Conservation (phyloP, 2,329 filamentous ascomycete genomes). For the Neodidymelliopsis sp. region DNA sequence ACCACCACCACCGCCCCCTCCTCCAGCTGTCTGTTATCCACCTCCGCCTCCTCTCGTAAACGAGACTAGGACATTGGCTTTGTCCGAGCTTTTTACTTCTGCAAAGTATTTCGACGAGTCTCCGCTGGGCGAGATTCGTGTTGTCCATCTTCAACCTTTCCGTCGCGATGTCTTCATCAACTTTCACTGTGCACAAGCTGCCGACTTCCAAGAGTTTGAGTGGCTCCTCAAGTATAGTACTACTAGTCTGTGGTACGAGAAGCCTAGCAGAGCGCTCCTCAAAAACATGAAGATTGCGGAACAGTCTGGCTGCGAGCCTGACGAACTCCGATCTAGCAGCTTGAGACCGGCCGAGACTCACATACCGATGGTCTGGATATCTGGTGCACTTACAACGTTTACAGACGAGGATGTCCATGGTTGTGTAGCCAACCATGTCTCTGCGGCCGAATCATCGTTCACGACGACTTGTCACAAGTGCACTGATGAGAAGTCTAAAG, state of each 20-base stretch:
- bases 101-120: conserved; percentile 29
- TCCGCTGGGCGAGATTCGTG: conserved; percentile 19
- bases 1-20: conserved; percentile 20
- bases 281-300: conserved; percentile 17
- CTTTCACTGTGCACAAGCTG: conserved; percentile 27
- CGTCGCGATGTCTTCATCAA: conserved; percentile 36
- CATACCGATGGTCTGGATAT: conserved; percentile 35
- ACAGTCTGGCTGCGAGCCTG: conserved; percentile 11
- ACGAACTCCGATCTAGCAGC: conserved; percentile 23
- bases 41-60: conserved; percentile 21
- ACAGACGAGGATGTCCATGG: conserved; percentile 40
- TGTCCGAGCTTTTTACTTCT: conserved; percentile 31
- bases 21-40: conserved; percentile 2
- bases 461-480: conserved; percentile 32
- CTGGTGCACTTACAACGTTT: conserved; percentile 38
- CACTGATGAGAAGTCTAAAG: conserved; percentile 37
- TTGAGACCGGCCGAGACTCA: conserved; percentile 21
- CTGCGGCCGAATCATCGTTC: conserved; percentile 7
- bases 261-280: conserved; percentile 26
- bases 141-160: conserved; percentile 33
- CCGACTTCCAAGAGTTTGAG: conserved; percentile 38
- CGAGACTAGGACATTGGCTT: too few species aligned
- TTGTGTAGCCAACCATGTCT: conserved; percentile 27
- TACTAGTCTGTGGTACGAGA: conserved; percentile 42
- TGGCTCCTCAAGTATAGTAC: conserved; percentile 40